phyloP scores from a whole-genome alignment of 495 filamentous ascomycete genomes.

The Neurospora pannonica region DNA sequence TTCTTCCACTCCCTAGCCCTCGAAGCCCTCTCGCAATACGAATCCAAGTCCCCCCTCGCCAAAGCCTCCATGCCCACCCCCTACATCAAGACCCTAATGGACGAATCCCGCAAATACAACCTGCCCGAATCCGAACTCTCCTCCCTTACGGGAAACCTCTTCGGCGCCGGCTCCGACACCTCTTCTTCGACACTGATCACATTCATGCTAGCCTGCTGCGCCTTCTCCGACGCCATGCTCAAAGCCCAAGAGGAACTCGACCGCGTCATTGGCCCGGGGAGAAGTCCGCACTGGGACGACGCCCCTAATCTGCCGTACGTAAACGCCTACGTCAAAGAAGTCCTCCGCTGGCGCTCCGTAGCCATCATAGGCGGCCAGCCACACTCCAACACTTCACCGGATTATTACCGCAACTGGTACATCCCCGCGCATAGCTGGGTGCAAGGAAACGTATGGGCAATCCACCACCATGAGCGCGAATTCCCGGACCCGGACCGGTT shows the following conservation, averaged over 20 bases:
- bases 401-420: slow-evolving; percentile 45
- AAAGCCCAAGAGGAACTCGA: slow-evolving; percentile 45
- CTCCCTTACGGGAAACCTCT: slow-evolving; percentile 50
- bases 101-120: slow-evolving; percentile 38
- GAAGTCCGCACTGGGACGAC: slow-evolving; percentile 51
- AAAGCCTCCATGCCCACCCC: slow-evolving; percentile 37
- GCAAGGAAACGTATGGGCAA: slow-evolving; percentile 56
- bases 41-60: slow-evolving; percentile 28
- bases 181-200: slow-evolving; percentile 55
- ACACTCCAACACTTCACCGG: slow-evolving; percentile 50
- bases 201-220: slow-evolving; percentile 52
- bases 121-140: slow-evolving; percentile 48
- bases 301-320: slow-evolving; percentile 49
- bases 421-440: slow-evolving; percentile 48
- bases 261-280: slow-evolving; percentile 40
- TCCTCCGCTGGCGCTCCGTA: slow-evolving; percentile 54
- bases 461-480: slow-evolving; percentile 53
- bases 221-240: slow-evolving; percentile 39
- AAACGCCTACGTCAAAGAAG: slow-evolving; percentile 52
- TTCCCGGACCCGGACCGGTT: slow-evolving; percentile 54
- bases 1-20: slow-evolving; percentile 50
- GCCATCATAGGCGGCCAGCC: slow-evolving; percentile 55
- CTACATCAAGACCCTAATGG: slow-evolving; percentile 44
- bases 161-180: slow-evolving; percentile 59
- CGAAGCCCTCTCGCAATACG: slow-evolving; percentile 39